Evolutionary conservation across 2,329 filamentous ascomycete genomes (phyloP), one percentile per base, ranked within the genome.

Genomic region (Aplosporella prunicola): DNA sequence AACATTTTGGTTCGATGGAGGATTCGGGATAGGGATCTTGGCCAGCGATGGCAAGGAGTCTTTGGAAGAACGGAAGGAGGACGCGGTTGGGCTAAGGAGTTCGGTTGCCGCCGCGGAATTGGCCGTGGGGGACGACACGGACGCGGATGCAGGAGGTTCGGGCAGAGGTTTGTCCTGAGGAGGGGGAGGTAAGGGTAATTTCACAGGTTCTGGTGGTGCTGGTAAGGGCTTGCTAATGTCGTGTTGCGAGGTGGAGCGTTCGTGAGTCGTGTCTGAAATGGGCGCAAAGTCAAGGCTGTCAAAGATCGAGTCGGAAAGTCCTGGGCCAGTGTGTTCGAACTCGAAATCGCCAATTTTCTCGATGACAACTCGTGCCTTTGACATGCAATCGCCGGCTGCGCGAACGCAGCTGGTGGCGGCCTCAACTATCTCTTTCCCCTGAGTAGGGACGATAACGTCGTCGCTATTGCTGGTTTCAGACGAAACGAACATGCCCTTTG

Each of bases 341-440:
- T 94, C 87, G 47, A 94, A 93, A 57, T 94, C 88, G 14, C 88
- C 87, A 45, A 91, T 86, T 43, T 82, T 74, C 60, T 94, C 87
- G 41, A 98, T 81, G 29, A 93, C 78, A 55, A 76, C 72, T 51
- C 86, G 86, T 9, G 88, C 82, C 61, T 88, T 89, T 5, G 82
- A 80, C 14, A 94, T 82, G 58, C 89, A 95, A 49, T 94, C 87
- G 26, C 89, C 89, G 29, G 88, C 87, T 15, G 85, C 82, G 48
- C 86, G 80, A 17, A 98, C 88, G 54, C 88, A 95, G 42, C 76
- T 78, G 5, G 87, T 94, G 7, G 87, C 87, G 14, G 86, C 84
- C 43, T 74, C 69, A 20, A 91, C 73, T 26, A 94, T 69, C 18
- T 78, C 72, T 46, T 76, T 78, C 46, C 85, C 86, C 51, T 89